Evolutionary conservation across 2,329 filamentous ascomycete genomes (phyloP).

Genomic region (Lachnellula arida): DNA sequence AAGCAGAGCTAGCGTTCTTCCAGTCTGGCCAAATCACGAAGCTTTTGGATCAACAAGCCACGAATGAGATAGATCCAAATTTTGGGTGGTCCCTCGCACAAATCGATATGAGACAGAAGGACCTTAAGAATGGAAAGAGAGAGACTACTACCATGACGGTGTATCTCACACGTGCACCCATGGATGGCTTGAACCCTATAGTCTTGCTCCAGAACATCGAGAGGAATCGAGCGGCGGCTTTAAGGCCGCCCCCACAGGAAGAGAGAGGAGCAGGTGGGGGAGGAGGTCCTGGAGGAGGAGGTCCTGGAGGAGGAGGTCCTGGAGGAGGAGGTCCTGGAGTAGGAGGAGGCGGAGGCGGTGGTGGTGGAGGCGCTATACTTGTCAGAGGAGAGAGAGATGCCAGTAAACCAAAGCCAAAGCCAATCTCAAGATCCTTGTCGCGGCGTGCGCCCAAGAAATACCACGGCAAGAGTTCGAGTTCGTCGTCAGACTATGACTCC

Average conservation of each 20-base stretch:
- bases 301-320: not conserved
- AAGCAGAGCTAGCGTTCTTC: slow-evolving; percentile 19
- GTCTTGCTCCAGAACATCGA: slow-evolving; percentile 20
- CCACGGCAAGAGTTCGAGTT: slow-evolving; percentile 10
- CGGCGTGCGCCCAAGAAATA: not conserved
- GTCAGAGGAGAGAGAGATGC: not conserved
- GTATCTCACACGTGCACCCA: slow-evolving; percentile 24
- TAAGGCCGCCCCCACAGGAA: slow-evolving; percentile 2
- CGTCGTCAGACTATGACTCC: slow-evolving; percentile 7
- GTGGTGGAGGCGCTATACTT: not conserved
- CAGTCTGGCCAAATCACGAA: slow-evolving; percentile 28
- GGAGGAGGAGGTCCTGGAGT: not conserved
- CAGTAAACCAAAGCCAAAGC: not conserved
- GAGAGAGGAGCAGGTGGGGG: not conserved
- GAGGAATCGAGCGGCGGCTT: slow-evolving; percentile 12
- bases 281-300: not conserved
- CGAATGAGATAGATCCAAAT: slow-evolving; percentile 18
- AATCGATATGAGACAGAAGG: slow-evolving; percentile 18
- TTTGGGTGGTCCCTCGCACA: slow-evolving; percentile 31
- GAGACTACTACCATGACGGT: slow-evolving; percentile 26
- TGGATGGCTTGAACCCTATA: slow-evolving; percentile 14
- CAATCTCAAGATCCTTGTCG: not conserved
- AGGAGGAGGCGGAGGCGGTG: not conserved
- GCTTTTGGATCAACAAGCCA: slow-evolving; percentile 25
- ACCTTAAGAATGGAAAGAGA: slow-evolving; percentile 7